Evolutionary conservation across 2,329 filamentous ascomycete species (phyloP).

Genomic region (Scedosporium minutisporum): DNA sequence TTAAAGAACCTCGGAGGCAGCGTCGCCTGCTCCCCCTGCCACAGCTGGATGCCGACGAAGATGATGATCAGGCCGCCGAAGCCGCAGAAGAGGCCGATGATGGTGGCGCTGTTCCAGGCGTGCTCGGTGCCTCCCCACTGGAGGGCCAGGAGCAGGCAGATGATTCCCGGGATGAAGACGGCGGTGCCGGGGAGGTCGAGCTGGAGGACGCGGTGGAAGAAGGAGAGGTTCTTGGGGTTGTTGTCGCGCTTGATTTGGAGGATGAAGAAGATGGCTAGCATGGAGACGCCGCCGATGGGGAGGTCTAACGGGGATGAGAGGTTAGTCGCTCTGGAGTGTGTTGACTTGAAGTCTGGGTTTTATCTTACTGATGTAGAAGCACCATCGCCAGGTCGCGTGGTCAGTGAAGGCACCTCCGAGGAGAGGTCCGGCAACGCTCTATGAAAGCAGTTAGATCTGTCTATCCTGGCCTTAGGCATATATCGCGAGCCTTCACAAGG

Average conservation of each 20-base stretch:
- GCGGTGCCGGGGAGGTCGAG: conserved; percentile 40
- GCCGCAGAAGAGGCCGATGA: conserved; percentile 42
- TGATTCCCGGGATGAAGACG: conserved; percentile 41
- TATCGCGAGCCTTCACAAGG: neutral
- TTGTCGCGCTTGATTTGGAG: conserved; percentile 23
- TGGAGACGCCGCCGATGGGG: conserved; percentile 36
- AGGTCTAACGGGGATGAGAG: conserved; percentile 24
- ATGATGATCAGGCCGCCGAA: conserved; percentile 32
- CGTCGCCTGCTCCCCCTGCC: conserved; percentile 31
- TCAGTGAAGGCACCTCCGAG: conserved; percentile 41
- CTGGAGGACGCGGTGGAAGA: conserved; percentile 28
- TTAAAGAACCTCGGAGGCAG: conserved; percentile 36
- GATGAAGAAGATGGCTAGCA: conserved; percentile 36
- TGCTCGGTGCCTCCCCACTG: conserved; percentile 46
- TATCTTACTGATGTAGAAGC: conserved; percentile 28
- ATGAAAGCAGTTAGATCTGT: neutral
- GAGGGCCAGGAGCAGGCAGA: conserved; percentile 44
- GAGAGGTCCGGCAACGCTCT: conserved; percentile 36
- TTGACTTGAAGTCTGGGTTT: neutral
- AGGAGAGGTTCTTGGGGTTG: conserved; percentile 23
- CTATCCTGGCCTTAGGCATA: neutral
- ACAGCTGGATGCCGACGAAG: conserved; percentile 38
- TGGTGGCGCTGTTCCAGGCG: conserved; percentile 36
- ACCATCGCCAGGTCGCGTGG: conserved; percentile 42
- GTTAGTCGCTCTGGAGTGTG: neutral